A percentile compares a stretch with the other conserved stretches of the same genome.
These are phyloP conservation scores for Trypanosoma boissoni DNA, from an alignment of 208 protist genomes.

Conservation along the genomic window DNA sequence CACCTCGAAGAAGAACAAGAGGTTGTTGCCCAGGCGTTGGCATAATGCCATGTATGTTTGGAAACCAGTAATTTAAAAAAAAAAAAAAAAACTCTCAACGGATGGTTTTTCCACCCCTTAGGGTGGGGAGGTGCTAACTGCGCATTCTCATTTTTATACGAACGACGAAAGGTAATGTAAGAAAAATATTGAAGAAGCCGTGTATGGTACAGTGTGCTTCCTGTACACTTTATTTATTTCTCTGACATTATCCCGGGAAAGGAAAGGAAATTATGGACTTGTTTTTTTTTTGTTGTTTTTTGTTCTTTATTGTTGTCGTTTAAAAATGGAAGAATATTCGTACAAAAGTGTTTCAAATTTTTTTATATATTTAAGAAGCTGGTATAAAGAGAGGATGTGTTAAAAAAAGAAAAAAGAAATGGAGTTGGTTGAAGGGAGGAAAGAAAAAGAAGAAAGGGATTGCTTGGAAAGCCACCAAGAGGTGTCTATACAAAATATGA, in stretches of 20 bases:
- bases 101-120: too few species aligned
- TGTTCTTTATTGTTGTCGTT: background rate
- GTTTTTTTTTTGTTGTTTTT: constrained; percentile 9
- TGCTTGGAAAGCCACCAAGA: background rate
- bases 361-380: constrained; percentile 13
- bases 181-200: too few species aligned
- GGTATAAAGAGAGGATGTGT: background rate
- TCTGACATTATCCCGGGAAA: too few species aligned
- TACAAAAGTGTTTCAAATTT: constrained; percentile 4
- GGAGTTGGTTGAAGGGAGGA: background rate
- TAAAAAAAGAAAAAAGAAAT: constrained; percentile 13
- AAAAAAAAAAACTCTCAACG: too few species aligned
- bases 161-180: too few species aligned
- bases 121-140: too few species aligned
- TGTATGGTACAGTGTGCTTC: background rate
- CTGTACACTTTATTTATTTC: constrained; percentile 5
- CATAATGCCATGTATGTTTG: too few species aligned
- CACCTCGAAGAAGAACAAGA: constrained; percentile 86
- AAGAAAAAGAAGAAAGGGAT: background rate
- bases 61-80: too few species aligned
- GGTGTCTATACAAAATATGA: too few species aligned
- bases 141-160: too few species aligned
- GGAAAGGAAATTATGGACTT: too few species aligned
- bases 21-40: constrained; percentile 62
- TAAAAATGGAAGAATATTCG: background rate